Evolutionary conservation across 2,329 filamentous ascomycete genomes (phyloP), one percentile per base, ranked within the genome.

Genomic region (Talaromyces pinophilus): DNA sequence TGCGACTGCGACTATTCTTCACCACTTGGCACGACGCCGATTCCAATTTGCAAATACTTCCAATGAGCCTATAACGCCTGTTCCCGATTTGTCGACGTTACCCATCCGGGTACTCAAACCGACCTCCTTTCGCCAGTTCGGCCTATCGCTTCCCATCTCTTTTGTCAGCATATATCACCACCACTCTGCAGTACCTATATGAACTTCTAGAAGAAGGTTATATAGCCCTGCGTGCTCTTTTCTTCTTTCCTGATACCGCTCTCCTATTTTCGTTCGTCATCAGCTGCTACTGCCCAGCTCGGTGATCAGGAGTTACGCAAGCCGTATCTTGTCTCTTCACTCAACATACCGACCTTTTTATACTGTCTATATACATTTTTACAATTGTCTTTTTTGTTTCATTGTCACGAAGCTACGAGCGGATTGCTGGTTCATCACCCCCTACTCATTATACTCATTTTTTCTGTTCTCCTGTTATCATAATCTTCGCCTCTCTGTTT

Each of bases 41-140:
- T 38, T 62, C 44, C 67, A 15, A 57, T 59, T 64, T 48, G 35
- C 62, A 59, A 61, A 65, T 60, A 78, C 70, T 76, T 74, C 75
- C 71, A 75, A 79, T 79, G 77, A 76, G 73, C 72, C 72, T 70
- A 78, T 79, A 78, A 78, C 77, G 75, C 75, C 78, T 75, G 72
- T 71, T 70, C 66, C 73, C 76, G 75, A 74, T 30, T 72, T 74
- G 74, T 67, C 72, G 71, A 78, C 73, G 66, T 73, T 71, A 70
- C 70, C 69, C 68, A 67, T 67, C 54, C 57, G 69, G 74, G 72
- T 73, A 70, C 62, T 68, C 66, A 69, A 67, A 68, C 68, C 70
- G 72, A 67, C 74, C 72, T 72, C 57, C 63, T 65, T 59, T 69
- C 70, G 72, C 72, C 69, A 61, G 50, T 67, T 70, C 69, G 67